A percentile compares a stretch with the other conserved stretches of the same genome.
Evolutionary conservation across 352 stramenopile species (phyloP).

Genomic region (Globisporangium camurandrum): DNA sequence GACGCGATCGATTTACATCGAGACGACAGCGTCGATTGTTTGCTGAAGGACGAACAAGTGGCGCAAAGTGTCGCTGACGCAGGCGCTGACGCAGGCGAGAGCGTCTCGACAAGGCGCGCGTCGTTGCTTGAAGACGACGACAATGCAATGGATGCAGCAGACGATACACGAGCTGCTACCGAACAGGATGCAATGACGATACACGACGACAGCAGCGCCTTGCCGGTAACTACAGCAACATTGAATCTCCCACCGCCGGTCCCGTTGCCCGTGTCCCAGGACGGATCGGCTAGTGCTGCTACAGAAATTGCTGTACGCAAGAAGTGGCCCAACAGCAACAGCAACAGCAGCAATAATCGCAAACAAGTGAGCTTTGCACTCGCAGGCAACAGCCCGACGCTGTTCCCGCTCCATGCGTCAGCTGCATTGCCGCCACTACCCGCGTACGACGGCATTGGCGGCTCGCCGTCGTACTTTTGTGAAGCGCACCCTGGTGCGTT

Average conservation of each 20-base stretch:
- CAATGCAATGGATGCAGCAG: too few species aligned
- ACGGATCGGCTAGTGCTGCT: background rate
- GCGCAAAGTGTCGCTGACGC: background rate
- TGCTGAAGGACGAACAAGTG: too few species aligned
- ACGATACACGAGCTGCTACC: too few species aligned
- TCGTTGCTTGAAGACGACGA: background rate
- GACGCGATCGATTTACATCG: too few species aligned
- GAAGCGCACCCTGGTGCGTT: constrained; percentile 37
- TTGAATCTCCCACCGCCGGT: constrained; percentile 2
- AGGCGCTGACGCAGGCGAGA: background rate
- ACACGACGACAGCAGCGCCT: background rate
- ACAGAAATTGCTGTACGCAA: background rate
- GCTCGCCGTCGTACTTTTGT: constrained; percentile 74
- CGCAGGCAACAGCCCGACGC: constrained; percentile 6
- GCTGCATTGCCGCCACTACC: constrained; percentile 53
- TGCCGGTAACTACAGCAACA: background rate
- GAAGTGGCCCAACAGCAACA: background rate
- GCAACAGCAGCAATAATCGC: background rate
- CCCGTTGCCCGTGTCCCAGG: background rate
- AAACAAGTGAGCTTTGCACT: constrained; percentile 18
- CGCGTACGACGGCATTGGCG: constrained; percentile 74
- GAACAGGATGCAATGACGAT: background rate
- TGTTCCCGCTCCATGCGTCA: constrained; percentile 18
- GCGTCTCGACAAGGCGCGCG: too few species aligned
- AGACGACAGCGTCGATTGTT: too few species aligned